Evolutionary conservation across 2,329 filamentous ascomycete species (phyloP).

Genomic region (Metarhizium guizhouense): DNA sequence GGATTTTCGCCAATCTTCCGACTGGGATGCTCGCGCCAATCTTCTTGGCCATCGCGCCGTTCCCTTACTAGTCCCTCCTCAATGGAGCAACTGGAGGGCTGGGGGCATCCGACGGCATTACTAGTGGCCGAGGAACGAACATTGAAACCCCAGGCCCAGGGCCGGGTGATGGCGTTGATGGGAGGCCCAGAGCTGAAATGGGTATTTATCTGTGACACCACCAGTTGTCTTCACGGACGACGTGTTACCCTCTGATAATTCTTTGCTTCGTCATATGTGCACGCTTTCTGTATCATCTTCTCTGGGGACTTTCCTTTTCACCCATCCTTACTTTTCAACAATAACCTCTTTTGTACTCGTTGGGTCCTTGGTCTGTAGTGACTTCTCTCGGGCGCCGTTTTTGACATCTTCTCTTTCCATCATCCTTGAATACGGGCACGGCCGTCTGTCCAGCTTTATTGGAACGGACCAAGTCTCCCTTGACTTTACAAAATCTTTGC

Average conservation of each 20-base stretch:
- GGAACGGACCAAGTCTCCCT: not conserved
- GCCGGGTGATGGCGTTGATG: not conserved
- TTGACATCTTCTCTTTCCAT: too few species aligned
- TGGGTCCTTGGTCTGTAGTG: too few species aligned
- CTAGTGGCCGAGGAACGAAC: not conserved
- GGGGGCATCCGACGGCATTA: not conserved
- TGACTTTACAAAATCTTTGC: not conserved
- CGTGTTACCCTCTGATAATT: not conserved
- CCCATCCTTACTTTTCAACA: too few species aligned
- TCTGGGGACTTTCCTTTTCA: too few species aligned
- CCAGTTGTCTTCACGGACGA: not conserved
- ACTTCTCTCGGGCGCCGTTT: too few species aligned
- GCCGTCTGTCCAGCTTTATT: not conserved
- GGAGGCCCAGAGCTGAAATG: not conserved
- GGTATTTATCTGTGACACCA: not conserved
- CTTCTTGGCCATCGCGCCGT: not conserved
- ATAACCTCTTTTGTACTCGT: too few species aligned
- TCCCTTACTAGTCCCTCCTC: not conserved
- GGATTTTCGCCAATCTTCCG: not conserved
- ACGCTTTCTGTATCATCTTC: too few species aligned
- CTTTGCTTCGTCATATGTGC: too few species aligned
- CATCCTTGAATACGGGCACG: not conserved
- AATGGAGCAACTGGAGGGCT: not conserved
- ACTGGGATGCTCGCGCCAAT: not conserved
- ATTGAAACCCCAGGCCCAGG: not conserved